Conservation (phyloP, 345 rosid species). For the Populus ilicifolia region DNA sequence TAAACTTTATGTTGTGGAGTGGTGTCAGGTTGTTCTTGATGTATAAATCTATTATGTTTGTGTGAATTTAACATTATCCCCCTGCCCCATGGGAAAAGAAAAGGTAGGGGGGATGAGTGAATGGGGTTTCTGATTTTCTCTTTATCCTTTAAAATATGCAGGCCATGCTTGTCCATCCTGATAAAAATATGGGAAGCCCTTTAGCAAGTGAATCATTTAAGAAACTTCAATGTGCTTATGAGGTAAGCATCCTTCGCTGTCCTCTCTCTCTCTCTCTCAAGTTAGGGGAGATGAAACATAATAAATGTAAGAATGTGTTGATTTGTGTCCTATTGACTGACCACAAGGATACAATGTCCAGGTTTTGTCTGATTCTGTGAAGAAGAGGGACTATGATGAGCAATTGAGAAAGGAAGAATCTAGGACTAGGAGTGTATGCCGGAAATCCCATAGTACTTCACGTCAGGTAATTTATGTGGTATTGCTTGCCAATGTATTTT, state of each 20-base stretch:
- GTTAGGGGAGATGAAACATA: neutral
- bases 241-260: constrained; percentile 41
- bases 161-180: constrained; percentile 99
- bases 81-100: neutral
- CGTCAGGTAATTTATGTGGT: constrained; percentile 47
- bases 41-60: neutral
- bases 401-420: constrained; percentile 78
- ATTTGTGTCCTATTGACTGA: constrained; percentile 12
- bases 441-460: constrained; percentile 48
- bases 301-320: neutral
- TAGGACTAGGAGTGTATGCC: constrained; percentile 67
- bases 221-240: constrained; percentile 95
- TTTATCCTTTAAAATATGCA: constrained; percentile 24
- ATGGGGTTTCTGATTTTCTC: neutral
- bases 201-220: constrained; percentile 95
- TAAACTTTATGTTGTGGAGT: neutral
- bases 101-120: neutral
- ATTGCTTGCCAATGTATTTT: neutral
- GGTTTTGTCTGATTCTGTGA: constrained; percentile 85
- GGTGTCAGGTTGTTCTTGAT: neutral
- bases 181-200: constrained; percentile 93
- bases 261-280: neutral
- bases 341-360: constrained; percentile 25
- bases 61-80: neutral
- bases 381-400: constrained; percentile 94